Base-by-base conservation (phyloP, 192 early-diverging fungal species). In the Kickxella alabastrina region DNA sequence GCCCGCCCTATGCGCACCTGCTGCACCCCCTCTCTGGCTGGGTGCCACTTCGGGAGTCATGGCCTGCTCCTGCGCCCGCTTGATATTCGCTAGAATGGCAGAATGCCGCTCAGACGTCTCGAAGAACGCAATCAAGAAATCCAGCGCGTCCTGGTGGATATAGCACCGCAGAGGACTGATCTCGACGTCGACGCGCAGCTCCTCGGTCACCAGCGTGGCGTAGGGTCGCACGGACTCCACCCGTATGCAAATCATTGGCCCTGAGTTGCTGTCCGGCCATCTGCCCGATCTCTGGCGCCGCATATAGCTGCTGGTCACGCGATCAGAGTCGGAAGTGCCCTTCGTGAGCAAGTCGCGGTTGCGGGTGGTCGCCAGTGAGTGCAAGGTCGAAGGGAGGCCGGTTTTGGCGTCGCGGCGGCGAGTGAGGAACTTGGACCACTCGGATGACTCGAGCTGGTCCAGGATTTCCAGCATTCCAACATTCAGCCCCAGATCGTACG, bases 61-160 rank as follows among this genome's bases (percentile, higher is more conserved):
- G 19, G 36, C 13, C 22, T 22, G 41, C 4, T 6, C 9, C 22
- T 43, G 41, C 15, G 45, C 24, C 18, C 19, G 41, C 26, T 17
- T 49, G 39, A 23, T 46, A 23, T 38, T 36, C 17, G 22, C 17
- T 14, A 49, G 22, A 19, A 47, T 48, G 9, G 36, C 39, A 9
- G 53, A 43, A 23, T 56, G 54, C 41, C 28, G 51, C 27, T 65
- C 67, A 8, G 68, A 52, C 9, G 49, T 38, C 27, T 65, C 68
- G 78, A 95, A 90, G 74, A 92, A 97, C 9, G 72, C 59, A 24
- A 92, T 79, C 53, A 95, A 54, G 65, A 89, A 95, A 3, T 80
- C 72, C 12, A 98, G 66, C 2, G 93, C 88, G 60, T 98, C 93
- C 68, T 97, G 93, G 68, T 98, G 93, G 26, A 98, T 81, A 51